Percentiles rank a stretch among this genome's conserved stretches.
Conservation (phyloP, 2,329 filamentous ascomycete species). For the Trichocomaceae sp. region DNA sequence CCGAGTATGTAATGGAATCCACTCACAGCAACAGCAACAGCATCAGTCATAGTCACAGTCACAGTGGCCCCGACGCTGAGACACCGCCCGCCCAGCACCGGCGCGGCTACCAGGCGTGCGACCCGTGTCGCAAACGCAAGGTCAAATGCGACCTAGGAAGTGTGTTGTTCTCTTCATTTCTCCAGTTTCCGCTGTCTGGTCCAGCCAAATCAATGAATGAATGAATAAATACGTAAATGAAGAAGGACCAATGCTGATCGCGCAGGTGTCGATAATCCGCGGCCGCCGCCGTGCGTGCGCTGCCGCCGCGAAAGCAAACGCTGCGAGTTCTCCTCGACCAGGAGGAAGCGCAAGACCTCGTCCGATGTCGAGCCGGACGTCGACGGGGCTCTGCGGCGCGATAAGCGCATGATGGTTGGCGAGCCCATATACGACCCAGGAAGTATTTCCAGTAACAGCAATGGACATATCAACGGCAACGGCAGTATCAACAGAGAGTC, state of each 20-base stretch:
- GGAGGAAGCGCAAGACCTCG: slow-evolving; percentile 74
- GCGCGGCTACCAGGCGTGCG: slow-evolving; percentile 45
- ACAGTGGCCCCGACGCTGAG: slow-evolving; percentile 22
- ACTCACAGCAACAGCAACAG: slow-evolving; percentile 8
- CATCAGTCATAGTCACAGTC: slow-evolving; percentile 12
- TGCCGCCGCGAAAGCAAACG: slow-evolving; percentile 93
- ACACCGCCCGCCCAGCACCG: slow-evolving; percentile 36
- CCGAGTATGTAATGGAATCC: background rate
- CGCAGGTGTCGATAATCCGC: slow-evolving; percentile 73
- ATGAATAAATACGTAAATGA: too few relatives aligned
- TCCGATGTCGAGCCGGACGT: slow-evolving; percentile 41
- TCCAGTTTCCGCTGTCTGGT: too few relatives aligned
- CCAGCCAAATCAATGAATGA: too few relatives aligned
- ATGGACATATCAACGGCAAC: too few relatives aligned
- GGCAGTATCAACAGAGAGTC: slow-evolving; percentile 17
- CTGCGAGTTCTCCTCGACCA: slow-evolving; percentile 92
- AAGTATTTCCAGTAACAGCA: slow-evolving; percentile 16
- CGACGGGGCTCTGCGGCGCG: slow-evolving; percentile 36
- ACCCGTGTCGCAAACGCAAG: slow-evolving; percentile 44
- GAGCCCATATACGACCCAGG: slow-evolving; percentile 33
- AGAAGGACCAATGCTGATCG: slow-evolving; percentile 1
- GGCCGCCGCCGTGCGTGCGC: slow-evolving; percentile 87
- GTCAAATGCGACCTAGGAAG: slow-evolving; percentile 45
- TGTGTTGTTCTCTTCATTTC: slow-evolving; percentile 20
- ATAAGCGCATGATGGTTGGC: slow-evolving; percentile 48